Percentiles rank a stretch among this genome's conserved stretches.
Conservation (phyloP, 2,329 filamentous ascomycete genomes). For the Lasiodiplodia sp. region DNA sequence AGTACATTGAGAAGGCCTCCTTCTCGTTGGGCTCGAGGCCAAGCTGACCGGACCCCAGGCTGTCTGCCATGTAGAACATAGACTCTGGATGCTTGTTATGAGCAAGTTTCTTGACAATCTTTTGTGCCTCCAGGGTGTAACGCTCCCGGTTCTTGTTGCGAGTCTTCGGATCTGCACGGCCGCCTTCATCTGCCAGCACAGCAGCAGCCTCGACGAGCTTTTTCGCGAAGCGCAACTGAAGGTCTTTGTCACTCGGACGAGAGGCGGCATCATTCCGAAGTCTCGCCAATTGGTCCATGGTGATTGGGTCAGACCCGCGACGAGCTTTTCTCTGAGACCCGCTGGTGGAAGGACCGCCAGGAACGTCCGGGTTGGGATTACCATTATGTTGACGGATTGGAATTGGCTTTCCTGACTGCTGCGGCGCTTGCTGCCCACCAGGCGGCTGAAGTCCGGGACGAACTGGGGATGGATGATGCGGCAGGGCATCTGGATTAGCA, state of each 20-base stretch:
- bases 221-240: constrained; percentile 78
- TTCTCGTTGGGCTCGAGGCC: constrained; percentile 84
- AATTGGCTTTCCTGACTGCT: constrained; percentile 43
- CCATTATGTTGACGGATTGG: constrained; percentile 62
- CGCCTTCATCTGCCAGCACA: constrained; percentile 78
- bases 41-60: constrained; percentile 80
- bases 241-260: constrained; percentile 75
- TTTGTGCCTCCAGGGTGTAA: constrained; percentile 85
- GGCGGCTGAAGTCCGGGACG: constrained; percentile 12
- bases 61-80: constrained; percentile 94
- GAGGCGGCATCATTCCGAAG: constrained; percentile 73
- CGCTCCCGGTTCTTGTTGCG: constrained; percentile 75
- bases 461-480: constrained; percentile 41
- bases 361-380: constrained; percentile 43
- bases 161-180: constrained; percentile 71
- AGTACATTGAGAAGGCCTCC: constrained; percentile 92
- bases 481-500: constrained; percentile 16
- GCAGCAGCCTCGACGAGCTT: constrained; percentile 85
- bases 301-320: constrained; percentile 66
- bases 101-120: constrained; percentile 88
- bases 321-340: constrained; percentile 29
- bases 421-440: constrained; percentile 6
- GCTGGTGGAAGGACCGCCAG: constrained; percentile 19
- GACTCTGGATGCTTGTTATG: constrained; percentile 78
- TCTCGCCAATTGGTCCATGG: constrained; percentile 77